phyloP scores from a whole-genome alignment of 805 yeast species.

The Schizosaccharomyces cryophilus region DNA sequence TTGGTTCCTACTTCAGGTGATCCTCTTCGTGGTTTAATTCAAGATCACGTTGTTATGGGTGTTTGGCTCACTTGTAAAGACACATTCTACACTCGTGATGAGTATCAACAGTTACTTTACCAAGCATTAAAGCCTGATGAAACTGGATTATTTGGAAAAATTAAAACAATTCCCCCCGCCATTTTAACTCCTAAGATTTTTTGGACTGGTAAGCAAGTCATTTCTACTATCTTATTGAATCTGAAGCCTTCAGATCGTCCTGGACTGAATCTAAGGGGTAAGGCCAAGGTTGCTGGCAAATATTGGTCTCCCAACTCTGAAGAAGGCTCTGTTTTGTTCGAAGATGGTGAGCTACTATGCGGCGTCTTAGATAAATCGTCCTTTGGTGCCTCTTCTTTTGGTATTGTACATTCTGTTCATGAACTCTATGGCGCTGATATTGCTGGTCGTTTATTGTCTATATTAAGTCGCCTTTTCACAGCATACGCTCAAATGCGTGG shows the following conservation, averaged over 20 bases:
- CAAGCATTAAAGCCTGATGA: slow-evolving; percentile 93
- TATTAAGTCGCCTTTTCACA: slow-evolving; percentile 86
- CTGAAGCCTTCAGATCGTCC: slow-evolving; percentile 72
- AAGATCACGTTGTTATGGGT: slow-evolving; percentile 96
- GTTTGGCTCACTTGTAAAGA: slow-evolving; percentile 94
- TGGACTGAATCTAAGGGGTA: slow-evolving; percentile 63
- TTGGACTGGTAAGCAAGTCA: slow-evolving; percentile 94
- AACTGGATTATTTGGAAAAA: slow-evolving; percentile 24
- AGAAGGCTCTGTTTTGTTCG: slow-evolving; percentile 71
- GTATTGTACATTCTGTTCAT: slow-evolving; percentile 85
- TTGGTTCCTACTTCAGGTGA: slow-evolving; percentile 95
- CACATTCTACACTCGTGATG: slow-evolving; percentile 67
- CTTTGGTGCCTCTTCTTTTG: slow-evolving; percentile 93
- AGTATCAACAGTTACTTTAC: slow-evolving; percentile 79
- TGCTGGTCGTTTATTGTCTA: slow-evolving; percentile 75
- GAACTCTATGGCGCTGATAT: slow-evolving; percentile 81
- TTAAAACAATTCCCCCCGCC: slow-evolving; percentile 74
- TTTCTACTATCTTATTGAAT: slow-evolving; percentile 60
- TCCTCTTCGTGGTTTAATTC: slow-evolving; percentile 95
- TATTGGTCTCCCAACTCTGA: slow-evolving; percentile 75
- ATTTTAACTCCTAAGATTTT: slow-evolving; percentile 62
- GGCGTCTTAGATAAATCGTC: slow-evolving; percentile 96
- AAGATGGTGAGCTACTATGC: slow-evolving; percentile 62
- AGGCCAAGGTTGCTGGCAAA: slow-evolving; percentile 75
- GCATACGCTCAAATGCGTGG: slow-evolving; percentile 80